Base-by-base conservation (phyloP, 306 rosid species). In the Pachyrhizus erosus region DNA sequence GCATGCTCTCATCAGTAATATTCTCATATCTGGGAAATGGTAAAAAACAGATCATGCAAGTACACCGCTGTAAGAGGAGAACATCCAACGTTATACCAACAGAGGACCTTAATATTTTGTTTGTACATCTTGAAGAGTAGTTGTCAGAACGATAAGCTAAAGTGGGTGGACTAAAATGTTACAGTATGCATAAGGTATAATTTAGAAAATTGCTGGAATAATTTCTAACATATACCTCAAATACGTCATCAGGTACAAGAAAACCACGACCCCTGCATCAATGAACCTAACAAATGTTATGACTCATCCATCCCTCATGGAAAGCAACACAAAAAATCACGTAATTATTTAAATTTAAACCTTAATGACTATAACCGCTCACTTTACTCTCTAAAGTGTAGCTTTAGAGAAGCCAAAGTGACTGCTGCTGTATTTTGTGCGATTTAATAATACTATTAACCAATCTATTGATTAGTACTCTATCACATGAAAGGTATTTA, bases 191-290 rank as follows among this genome's bases (percentile, higher is more conserved):
- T 31, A 21, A 3, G 27, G 29, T 58, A 42, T 40, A 55, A 29
- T 58, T 62, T 27, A 80, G 54, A 61, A 43, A 20, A 57, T 54
- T 27, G 71, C 11, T 5, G 72, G 46, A 64, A 64, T 40, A 40
- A 76, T 54, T 42, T 67, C 46, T 8, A 21, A 73, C 14, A 37
- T 46, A 52, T 90, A 94, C 97, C 97, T 92, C 85, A 45, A 88
- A 83, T 49, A 94, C 97, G 24, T 92, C 97, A 82, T 91, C 92
- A 18, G 91, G 88, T 40, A 91, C 88, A 75, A 92, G 89, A 85
- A 81, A 91, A 64, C 97, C 98, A 55, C 94, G 97, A 70, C 88
- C 91, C 89, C 98, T 94, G 89, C 67, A 83, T 82, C 75, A 85
- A 66, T 20, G 74, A 83, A 69, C 72, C 75, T 58, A 76, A 57